Evolutionary conservation across 345 rosid species (phyloP), one percentile per base, ranked within the genome.

Genomic region (Pistacia atlantica): DNA sequence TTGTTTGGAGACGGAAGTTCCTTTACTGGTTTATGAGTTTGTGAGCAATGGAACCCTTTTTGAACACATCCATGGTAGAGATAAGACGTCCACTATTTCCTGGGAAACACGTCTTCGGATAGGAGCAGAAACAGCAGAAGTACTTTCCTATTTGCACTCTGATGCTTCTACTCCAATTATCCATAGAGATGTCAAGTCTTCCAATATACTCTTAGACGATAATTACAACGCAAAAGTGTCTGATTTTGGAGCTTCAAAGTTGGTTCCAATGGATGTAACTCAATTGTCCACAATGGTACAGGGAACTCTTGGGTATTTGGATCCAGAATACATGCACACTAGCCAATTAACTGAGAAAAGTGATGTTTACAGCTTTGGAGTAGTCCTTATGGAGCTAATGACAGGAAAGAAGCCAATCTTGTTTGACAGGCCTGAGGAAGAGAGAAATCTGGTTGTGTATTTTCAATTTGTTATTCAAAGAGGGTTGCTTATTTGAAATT

Each of bases 331-430:
- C 22, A 72, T 72, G 18, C 75, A 73, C 11, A 62, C 85, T 8
- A 75, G 82, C 69, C 63, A 78, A 22, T 74, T 87, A n/a, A 84
- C 84, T 0, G 86, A 82, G 3, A 87, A 87, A 70, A 88, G 89
- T 10, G 86, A 88, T 70, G 87, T 86, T 3, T 88, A 86, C 17
- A 82, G 85, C 72, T 88, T 88, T 17, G 87, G 87, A 1, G 85
- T 84, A 7, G 80, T 88, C 8, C 79, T 87, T 1, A 76, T 71
- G 37, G 87, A 85, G 55, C 65, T 87, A 0, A 28, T 86, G 11
- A 77, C 87, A 0, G 58, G 83, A 5, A 55, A 72, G 70, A 84
- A 82, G 25, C 77, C 83, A 22, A 13, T 85, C 57, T 78, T 72
- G 9, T 80, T 77, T 6, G 73, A 69, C 4, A 8, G 78, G 42